phyloP scores from a whole-genome alignment of 1,139 yeast genomes.

The Zygoascus hellenicus region DNA sequence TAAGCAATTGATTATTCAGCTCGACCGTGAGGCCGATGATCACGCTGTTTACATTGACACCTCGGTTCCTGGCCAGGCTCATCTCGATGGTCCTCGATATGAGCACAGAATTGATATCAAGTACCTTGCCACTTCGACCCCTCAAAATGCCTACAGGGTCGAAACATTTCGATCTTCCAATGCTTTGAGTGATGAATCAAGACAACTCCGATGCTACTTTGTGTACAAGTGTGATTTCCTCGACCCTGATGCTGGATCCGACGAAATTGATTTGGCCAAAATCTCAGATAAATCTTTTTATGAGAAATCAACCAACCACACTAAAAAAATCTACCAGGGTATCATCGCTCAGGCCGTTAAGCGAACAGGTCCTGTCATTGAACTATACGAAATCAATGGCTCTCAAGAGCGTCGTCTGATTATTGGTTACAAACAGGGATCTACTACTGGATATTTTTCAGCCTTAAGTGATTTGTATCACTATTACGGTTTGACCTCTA shows the following conservation, averaged over 20 bases:
- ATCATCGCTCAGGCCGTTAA: conserved; percentile 63
- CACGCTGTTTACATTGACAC: conserved; percentile 93
- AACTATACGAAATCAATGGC: conserved; percentile 74
- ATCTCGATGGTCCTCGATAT: conserved; percentile 36
- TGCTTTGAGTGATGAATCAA: conserved; percentile 43
- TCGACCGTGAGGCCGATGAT: conserved; percentile 69
- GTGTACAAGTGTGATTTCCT: conserved; percentile 72
- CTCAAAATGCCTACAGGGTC: conserved; percentile 55
- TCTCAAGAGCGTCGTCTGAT: conserved; percentile 77
- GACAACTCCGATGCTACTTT: conserved; percentile 68
- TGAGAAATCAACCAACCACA: conserved; percentile 73
- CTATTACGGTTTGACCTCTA: conserved; percentile 79
- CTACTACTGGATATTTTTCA: conserved; percentile 82
- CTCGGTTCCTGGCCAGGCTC: conserved; percentile 39
- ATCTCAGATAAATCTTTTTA: conserved; percentile 78
- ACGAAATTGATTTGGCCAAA: conserved; percentile 50
- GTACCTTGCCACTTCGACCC: conserved; percentile 58
- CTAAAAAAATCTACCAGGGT: conserved; percentile 69
- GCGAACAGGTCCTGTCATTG: conserved; percentile 91
- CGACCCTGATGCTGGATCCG: conserved; percentile 32
- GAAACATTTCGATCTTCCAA: conserved; percentile 76
- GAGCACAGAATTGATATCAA: conserved; percentile 67
- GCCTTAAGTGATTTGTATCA: conserved; percentile 85
- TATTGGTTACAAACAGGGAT: conserved; percentile 79
- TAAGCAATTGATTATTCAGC: conserved; percentile 57